Evolutionary conservation across 352 stramenopile genomes (phyloP).

Genomic region (Pythium folliculosum): DNA sequence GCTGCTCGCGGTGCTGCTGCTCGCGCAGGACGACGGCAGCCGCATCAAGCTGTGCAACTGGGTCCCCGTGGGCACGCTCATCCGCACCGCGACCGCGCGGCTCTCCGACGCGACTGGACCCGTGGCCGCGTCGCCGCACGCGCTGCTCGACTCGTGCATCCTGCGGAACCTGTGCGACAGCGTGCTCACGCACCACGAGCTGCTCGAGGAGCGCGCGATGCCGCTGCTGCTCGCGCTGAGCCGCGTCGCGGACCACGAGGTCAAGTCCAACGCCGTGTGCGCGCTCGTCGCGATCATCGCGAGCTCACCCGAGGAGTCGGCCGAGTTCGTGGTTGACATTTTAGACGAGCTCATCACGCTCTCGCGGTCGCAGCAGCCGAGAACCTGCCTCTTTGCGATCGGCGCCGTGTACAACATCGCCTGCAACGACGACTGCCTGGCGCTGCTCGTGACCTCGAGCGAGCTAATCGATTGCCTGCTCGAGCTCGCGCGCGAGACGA

Average conservation of each 20-base stretch:
- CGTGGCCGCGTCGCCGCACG: no score
- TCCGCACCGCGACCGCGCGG: conserved; percentile 25
- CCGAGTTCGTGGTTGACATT: conserved; percentile 54
- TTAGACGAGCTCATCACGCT: conserved; percentile 56
- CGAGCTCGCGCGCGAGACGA: conserved; percentile 32
- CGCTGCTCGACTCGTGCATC: conserved; percentile 70
- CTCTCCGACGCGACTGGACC: no score
- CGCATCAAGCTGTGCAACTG: conserved; percentile 75
- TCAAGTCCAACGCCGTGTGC: conserved; percentile 71
- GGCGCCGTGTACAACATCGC: conserved; percentile 76
- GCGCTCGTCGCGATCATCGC: conserved; percentile 65
- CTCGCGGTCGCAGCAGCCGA: conserved; percentile 28
- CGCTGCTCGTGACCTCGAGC: conserved; percentile 41
- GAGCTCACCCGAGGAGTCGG: conserved; percentile 59
- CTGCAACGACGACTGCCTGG: conserved; percentile 64
- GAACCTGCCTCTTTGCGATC: conserved; percentile 57
- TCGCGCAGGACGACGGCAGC: conserved; percentile 65
- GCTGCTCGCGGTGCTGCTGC: conserved; percentile 48
- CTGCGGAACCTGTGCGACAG: conserved; percentile 74
- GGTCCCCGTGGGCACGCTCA: conserved; percentile 47
- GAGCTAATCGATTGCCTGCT: conserved; percentile 44
- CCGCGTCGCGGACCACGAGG: conserved; percentile 40
- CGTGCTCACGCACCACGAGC: conserved; percentile 69
- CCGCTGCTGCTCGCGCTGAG: conserved; percentile 64
- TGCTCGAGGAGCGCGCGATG: conserved; percentile 61